A percentile compares a stretch with the other conserved stretches of the same genome.
Evolutionary conservation across 306 rosid genomes (phyloP).

Genomic region (Parietaria judaica): DNA sequence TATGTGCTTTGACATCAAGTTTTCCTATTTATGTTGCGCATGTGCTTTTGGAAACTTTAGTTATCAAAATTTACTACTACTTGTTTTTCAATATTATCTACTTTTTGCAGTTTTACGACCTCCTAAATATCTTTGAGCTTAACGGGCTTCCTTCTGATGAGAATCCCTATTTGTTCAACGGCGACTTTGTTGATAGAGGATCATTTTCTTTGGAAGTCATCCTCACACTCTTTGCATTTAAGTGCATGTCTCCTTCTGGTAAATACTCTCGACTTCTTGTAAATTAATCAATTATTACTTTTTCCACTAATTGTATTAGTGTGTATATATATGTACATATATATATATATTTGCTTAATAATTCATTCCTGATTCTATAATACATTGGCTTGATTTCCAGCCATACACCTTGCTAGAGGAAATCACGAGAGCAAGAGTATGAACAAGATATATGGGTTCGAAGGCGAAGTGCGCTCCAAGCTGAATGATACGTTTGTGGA

Average conservation of each 20-base stretch:
- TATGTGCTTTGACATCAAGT: neutral
- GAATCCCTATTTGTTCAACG: slow-evolving; percentile 94
- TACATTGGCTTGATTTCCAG: slow-evolving; percentile 39
- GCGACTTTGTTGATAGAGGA: slow-evolving; percentile 99
- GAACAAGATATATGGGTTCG: slow-evolving; percentile 99
- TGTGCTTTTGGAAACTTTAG: neutral
- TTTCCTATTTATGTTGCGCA: neutral
- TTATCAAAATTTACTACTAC: neutral
- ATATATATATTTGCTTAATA: too few relatives aligned
- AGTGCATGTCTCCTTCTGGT: slow-evolving; percentile 99
- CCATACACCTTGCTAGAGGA: slow-evolving; percentile 89
- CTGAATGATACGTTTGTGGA: slow-evolving; percentile 81
- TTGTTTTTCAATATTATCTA: neutral
- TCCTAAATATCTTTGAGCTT: slow-evolving; percentile 92
- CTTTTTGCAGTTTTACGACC: slow-evolving; percentile 79
- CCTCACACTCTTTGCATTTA: slow-evolving; percentile 91
- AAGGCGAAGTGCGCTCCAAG: slow-evolving; percentile 95
- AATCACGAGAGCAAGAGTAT: slow-evolving; percentile 99
- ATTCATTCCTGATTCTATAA: slow-evolving; percentile 10
- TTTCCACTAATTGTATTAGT: too few relatives aligned
- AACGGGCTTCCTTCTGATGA: slow-evolving; percentile 99
- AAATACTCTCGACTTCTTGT: slow-evolving; percentile 16
- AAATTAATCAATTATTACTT: too few relatives aligned
- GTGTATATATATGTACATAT: neutral
- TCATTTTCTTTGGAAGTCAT: slow-evolving; percentile 96